These are phyloP conservation scores for Alternaria burnsii DNA, from an alignment of 2,329 filamentous ascomycete species.

Conservation along the genomic window DNA sequence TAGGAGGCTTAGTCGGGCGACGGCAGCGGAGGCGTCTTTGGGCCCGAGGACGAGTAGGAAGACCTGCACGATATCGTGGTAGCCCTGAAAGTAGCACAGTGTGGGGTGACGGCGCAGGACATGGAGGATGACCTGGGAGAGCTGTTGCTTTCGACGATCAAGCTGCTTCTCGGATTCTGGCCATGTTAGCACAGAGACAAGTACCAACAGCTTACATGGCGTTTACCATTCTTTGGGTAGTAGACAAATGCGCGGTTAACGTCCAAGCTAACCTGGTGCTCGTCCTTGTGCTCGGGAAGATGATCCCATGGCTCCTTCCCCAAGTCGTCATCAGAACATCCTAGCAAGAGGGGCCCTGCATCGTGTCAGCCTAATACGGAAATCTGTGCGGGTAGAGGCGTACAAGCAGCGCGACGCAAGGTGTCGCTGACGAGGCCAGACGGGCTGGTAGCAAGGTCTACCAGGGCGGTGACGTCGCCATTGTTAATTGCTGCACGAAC, in stretches of 20 bases:
- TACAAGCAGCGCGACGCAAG: slow-evolving; percentile 80
- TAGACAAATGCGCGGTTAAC: slow-evolving; percentile 97
- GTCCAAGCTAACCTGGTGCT: slow-evolving; percentile 90
- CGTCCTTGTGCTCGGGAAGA: slow-evolving; percentile 82
- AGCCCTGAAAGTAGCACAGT: slow-evolving; percentile 97
- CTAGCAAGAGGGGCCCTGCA: slow-evolving; percentile 69
- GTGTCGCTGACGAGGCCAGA: slow-evolving; percentile 59
- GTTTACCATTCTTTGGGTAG: slow-evolving; percentile 78
- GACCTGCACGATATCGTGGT: slow-evolving; percentile 98
- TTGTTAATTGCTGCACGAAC: slow-evolving; percentile 55
- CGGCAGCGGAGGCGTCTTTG: slow-evolving; percentile 66
- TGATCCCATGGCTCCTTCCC: slow-evolving; percentile 61
- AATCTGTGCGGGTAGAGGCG: slow-evolving; percentile 45
- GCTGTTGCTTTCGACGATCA: slow-evolving; percentile 73
- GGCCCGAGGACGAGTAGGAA: slow-evolving; percentile 83
- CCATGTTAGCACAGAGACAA: slow-evolving; percentile 47
- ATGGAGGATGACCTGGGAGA: slow-evolving; percentile 81
- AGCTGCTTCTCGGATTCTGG: slow-evolving; percentile 75
- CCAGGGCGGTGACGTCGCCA: slow-evolving; percentile 52
- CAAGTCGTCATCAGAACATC: slow-evolving; percentile 36
- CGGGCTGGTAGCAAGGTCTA: slow-evolving; percentile 53
- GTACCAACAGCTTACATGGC: neutral
- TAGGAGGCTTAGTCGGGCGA: slow-evolving; percentile 84
- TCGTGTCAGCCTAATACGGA: slow-evolving; percentile 22
- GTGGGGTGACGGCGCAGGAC: slow-evolving; percentile 82